Evolutionary conservation across 78 protist species (phyloP), one percentile per base, ranked within the genome.

Genomic region (Paulinella micropora): DNA sequence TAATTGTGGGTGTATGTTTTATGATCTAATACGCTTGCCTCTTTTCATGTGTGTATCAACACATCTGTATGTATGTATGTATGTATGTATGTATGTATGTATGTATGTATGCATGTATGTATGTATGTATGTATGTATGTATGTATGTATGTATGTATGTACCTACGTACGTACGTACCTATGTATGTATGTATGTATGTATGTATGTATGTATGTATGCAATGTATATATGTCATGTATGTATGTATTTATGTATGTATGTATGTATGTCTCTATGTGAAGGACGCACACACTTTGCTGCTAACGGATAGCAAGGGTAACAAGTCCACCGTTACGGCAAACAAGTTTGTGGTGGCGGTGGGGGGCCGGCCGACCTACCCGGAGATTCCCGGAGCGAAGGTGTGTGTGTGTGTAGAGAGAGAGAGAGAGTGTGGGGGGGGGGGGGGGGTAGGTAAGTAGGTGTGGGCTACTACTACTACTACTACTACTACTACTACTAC

Each of bases 311-410:
- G 39, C 83, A 37, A 88, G 79, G 90, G 90, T 29, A 37, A 35
- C 77, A 34, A 0, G 67, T 31, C 34, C 9, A 15, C 0, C 37
- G 1, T 81, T 36, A 81, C 90, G 39, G 87, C 84, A 1, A 38
- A 38, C 6, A 0, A 1, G 67, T 0, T 96, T 6, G 31, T 96
- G 26, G 32, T 96, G 35, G 96, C 97, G 0, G 64, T 38, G 36
- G 98, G 98, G 15, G 97, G 98, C 26, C 92, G 98, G 32, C 77
- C 77, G 36, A 29, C 28, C 26, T 26, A 29, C 36, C 77, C 77
- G 77, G 77, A 67, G 77, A 67, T 67, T 96, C 98, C 0, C 28
- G 2, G 77, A 67, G 28, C n/a, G n/a, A n/a, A n/a, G n/a, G n/a
- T n/a, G n/a, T n/a, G n/a, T n/a, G n/a, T n/a, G n/a, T n/a, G n/a